Base-by-base conservation (phyloP, 768 basidiomycete genomes). In the Russula sp. region DNA sequence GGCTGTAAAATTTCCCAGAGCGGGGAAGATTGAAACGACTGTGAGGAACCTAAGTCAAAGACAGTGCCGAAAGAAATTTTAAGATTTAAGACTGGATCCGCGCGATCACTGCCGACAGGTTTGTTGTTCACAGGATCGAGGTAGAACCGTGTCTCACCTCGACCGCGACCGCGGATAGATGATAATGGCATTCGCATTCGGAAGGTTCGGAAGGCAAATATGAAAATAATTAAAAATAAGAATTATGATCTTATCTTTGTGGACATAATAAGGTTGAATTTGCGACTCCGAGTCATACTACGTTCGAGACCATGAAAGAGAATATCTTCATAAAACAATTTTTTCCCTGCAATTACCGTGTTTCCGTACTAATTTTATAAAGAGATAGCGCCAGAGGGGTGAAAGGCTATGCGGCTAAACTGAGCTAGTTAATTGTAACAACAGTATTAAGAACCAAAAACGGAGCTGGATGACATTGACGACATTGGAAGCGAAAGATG, bases 361-460 rank as follows among this genome's bases (percentile, higher is more conserved):
- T 60, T 46, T 56, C 30, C 22, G 38, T 48, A 64, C 46, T 52
- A 55, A 56, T 60, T 54, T 55, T 55, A 55, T 32, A 22, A 42
- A 58, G 46, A 54, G 58, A 60, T 64, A 49, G 28, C 58, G 26
- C 26, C 16, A 30, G 36, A 34, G 46, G 46, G 52, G 22, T 64
- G 53, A 60, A 60, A 22, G 34, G 63, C 38, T 64, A 60, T 64
- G 52, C 36, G 24, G 46, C 32, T 60, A 48, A 34, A 46, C 54
- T 51, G 54, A 61, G 55, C 53, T 65, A 61, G 64, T 51, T 61
- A 61, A 57, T 65, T 65, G 64, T 50, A 61, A 65, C 64, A 65
- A 65, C 64, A 61, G 22, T 56, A 51, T 36, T 57, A 61, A 22
- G 24, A 36, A 64, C 59, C 54, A 56, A 30, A 30, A 60, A 64